Base-by-base conservation (phyloP, 2,329 filamentous ascomycete species). In the Pyrenophora seminiperda region DNA sequence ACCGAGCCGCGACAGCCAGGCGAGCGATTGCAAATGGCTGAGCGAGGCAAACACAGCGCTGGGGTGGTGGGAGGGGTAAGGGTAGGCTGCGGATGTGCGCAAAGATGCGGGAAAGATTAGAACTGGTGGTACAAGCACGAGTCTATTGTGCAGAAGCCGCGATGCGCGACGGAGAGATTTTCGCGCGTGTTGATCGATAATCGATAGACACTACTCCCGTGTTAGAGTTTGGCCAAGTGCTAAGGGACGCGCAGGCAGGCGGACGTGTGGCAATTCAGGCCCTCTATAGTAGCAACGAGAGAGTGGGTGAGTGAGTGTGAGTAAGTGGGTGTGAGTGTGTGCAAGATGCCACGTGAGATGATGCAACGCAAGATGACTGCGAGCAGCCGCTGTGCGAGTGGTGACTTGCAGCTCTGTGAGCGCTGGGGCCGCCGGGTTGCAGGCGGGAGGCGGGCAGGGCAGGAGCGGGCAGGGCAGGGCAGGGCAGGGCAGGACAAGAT, bases 331-430 rank as follows among this genome's bases (percentile, higher is more conserved):
- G 52, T 30, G 42, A 19, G 49, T 29, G 20, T 10, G 37, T 39
- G 24, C 24, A 27, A 27, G 24, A 27, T 27, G 24, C 24, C 24
- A 27, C 24, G 24, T 27, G 24, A 27, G 24, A 27, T 27, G 24
- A 27, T 27, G 24, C 24, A 27, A 27, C 24, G 9, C 24, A 27
- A 27, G 24, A 30, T 41, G 33, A 32, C 49, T 55, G 59, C 46
- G 49, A 46, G 51, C 57, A 58, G 47, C 56, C 59, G 61, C 61
- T 56, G 59, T 61, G 59, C 62, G 60, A 59, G 60, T 51, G 52
- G 60, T 51, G 52, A 49, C 53, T 56, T 54, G 59, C 52, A 54
- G 50, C 17, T 15, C 19, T n/a, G 27, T 15, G n/a, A 15, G 39
- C 9, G 22, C 27, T 20, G 39, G 30, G 41, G 41, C 41, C n/a